A percentile compares a stretch with the other conserved stretches of the same genome.
These are phyloP conservation scores for Rhynchospora pubera DNA, from an alignment of 176 grass and related monocot genomes.

Conservation along the genomic window DNA sequence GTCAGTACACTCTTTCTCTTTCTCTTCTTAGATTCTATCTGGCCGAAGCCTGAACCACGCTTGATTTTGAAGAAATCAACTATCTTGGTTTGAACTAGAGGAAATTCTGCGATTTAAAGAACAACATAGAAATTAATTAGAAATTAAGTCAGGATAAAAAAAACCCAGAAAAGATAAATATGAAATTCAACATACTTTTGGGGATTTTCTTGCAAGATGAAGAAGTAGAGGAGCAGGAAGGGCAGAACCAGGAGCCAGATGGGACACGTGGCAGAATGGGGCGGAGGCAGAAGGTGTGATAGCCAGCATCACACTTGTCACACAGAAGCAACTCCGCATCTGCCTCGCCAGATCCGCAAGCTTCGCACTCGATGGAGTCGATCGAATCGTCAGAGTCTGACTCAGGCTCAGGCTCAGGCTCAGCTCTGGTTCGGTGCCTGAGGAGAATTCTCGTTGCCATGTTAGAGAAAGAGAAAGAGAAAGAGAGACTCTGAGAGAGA, in stretches of 20 bases:
- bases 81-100: conserved; percentile 80
- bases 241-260: conserved; percentile 71
- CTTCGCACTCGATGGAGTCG: conserved; percentile 39
- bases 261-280: conserved; percentile 78
- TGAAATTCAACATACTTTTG: conserved; percentile 30
- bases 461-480: not conserved
- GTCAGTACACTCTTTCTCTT: conserved; percentile 39
- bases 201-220: conserved; percentile 37
- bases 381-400: not conserved
- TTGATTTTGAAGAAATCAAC: conserved; percentile 97
- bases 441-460: conserved; percentile 33
- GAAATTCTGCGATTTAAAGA: conserved; percentile 44
- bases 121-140: not conserved
- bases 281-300: conserved; percentile 91
- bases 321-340: conserved; percentile 75
- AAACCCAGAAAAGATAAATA: not conserved
- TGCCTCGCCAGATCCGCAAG: conserved; percentile 57
- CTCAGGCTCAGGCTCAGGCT: not conserved
- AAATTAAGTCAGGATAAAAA: not conserved
- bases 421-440: conserved; percentile 38
- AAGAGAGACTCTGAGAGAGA: not conserved
- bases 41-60: conserved; percentile 10
- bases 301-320: conserved; percentile 69
- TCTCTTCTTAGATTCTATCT: conserved; percentile 37
- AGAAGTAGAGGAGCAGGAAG: conserved; percentile 34